phyloP scores from a whole-genome alignment of 129 eudicot species.

The Rutidosis leptorrhynchoides region DNA sequence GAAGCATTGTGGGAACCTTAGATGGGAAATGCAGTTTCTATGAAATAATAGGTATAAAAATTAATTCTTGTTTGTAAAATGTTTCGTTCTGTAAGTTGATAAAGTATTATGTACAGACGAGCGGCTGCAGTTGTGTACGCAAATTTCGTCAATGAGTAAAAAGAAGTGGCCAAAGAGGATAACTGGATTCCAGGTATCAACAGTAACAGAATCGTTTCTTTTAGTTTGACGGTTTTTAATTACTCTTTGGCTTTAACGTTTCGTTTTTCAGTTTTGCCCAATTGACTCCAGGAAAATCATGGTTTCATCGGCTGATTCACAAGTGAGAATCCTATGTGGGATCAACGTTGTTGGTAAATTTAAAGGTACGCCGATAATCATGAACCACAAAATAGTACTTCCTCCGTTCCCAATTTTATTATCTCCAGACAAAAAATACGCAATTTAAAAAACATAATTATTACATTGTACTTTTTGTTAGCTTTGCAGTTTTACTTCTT shows the following conservation, averaged over 20 bases:
- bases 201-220: not conserved
- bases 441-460: too few species aligned
- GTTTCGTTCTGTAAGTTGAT: not conserved
- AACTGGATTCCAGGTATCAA: constrained; percentile 80
- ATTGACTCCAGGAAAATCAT: constrained; percentile 56
- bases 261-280: constrained; percentile 62
- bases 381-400: not conserved
- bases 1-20: constrained; percentile 74
- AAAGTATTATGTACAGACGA: constrained; percentile 39
- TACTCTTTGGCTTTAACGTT: not conserved
- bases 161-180: constrained; percentile 71
- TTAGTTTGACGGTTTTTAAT: constrained; percentile 2
- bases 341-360: constrained; percentile 53
- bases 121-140: constrained; percentile 43
- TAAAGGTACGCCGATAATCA: constrained; percentile 46
- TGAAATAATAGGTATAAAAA: constrained; percentile 56
- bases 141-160: constrained; percentile 54
- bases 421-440: too few species aligned
- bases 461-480: too few species aligned
- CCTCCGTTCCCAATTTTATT: too few species aligned
- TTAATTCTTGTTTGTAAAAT: not conserved
- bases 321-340: constrained; percentile 64
- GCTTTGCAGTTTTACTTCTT: too few species aligned
- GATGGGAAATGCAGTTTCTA: constrained; percentile 74
- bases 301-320: constrained; percentile 85